Evolutionary conservation across 495 filamentous ascomycete species (phyloP).

Genomic region (Aspergillus leporis): DNA sequence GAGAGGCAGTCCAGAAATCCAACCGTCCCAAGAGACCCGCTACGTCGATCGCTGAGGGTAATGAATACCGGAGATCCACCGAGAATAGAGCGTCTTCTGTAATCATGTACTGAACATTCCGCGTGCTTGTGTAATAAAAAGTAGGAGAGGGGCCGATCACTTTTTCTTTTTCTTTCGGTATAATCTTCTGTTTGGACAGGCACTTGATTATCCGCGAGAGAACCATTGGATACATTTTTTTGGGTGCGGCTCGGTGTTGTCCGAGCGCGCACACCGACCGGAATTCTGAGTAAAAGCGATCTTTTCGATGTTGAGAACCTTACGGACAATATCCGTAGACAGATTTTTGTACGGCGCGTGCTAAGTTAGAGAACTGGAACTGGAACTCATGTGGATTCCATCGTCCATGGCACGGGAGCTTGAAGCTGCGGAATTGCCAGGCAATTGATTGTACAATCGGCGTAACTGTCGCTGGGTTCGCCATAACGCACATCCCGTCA

Average conservation of each 20-base stretch:
- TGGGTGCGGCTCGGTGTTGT: slow-evolving; percentile 1
- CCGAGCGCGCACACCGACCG: background rate
- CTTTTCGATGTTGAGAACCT: background rate
- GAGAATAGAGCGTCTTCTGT: slow-evolving; percentile 6
- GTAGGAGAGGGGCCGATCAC: background rate
- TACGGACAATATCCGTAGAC: background rate
- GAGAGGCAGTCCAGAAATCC: slow-evolving; percentile 2
- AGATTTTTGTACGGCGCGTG: background rate
- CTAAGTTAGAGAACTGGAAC: background rate
- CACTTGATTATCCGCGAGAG: background rate
- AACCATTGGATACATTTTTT: background rate
- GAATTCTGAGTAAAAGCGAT: background rate
- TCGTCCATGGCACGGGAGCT: background rate
- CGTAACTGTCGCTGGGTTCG: background rate
- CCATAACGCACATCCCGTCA: background rate
- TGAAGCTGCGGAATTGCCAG: background rate
- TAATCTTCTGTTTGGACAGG: background rate
- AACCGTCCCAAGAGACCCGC: slow-evolving; percentile 1
- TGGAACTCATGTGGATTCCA: background rate
- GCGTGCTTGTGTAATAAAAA: slow-evolving; percentile 6
- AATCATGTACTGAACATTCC: slow-evolving; percentile 7
- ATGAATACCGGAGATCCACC: slow-evolving; percentile 8
- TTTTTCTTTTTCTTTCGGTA: background rate
- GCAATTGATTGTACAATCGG: background rate
- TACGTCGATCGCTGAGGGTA: slow-evolving; percentile 1